Percentiles rank a stretch among this genome's conserved stretches.
These are phyloP conservation scores for Raffaelea albimanens DNA, from an alignment of 2,329 filamentous ascomycete species.

Conservation along the genomic window DNA sequence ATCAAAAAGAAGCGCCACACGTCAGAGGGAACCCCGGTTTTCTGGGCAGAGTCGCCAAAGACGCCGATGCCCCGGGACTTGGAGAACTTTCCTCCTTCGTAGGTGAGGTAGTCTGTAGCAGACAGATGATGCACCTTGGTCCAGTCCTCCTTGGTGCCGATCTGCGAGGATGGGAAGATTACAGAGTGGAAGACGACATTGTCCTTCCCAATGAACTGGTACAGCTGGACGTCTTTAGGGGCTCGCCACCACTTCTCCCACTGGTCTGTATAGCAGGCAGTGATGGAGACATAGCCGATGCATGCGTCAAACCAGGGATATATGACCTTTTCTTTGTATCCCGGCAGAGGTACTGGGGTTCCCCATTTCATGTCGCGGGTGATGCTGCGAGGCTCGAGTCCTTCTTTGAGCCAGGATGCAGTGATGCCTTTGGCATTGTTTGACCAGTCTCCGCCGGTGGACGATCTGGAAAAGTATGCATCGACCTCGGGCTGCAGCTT, in stretches of 20 bases:
- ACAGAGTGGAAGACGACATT: constrained; percentile 75
- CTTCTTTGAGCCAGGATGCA: constrained; percentile 70
- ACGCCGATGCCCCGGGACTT: constrained; percentile 85
- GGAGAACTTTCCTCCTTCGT: constrained; percentile 83
- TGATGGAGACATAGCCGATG: constrained; percentile 93
- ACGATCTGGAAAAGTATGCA: constrained; percentile 65
- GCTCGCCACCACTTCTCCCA: constrained; percentile 96
- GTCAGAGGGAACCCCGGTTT: constrained; percentile 72
- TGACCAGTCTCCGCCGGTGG: constrained; percentile 65
- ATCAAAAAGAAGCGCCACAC: constrained; percentile 93
- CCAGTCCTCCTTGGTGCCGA: constrained; percentile 82
- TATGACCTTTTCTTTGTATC: constrained; percentile 58
- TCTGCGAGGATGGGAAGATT: constrained; percentile 79
- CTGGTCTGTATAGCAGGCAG: constrained; percentile 68
- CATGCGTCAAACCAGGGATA: constrained; percentile 69
- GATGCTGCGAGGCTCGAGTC: constrained; percentile 75
- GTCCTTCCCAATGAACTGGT: constrained; percentile 93
- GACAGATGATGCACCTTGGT: constrained; percentile 82
- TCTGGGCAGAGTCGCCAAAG: constrained; percentile 79
- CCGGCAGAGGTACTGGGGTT: constrained; percentile 41
- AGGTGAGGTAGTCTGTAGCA: constrained; percentile 53
- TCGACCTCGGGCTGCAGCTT: constrained; percentile 68
- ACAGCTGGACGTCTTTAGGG: constrained; percentile 76
- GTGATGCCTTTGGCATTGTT: constrained; percentile 67
- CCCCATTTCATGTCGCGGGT: constrained; percentile 91